phyloP scores from a whole-genome alignment of 129 eudicot genomes.

The sunflower (Helianthus annuus) region HanXRQr2.0-SUNRISE NC_035436.2:160429387-160429886 shows the following conservation, averaged over 20 bases:
- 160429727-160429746: slow-evolving; percentile 91
- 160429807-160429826: slow-evolving; percentile 95
- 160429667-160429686: not conserved
- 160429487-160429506: slow-evolving; percentile 70
- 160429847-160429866: slow-evolving; percentile 95
- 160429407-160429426: slow-evolving; percentile 62
- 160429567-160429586: slow-evolving; percentile 72
- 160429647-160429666: not conserved
- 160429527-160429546: slow-evolving; percentile 77
- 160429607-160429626: slow-evolving; percentile 63
- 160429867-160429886: slow-evolving; percentile 84
- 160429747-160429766: slow-evolving; percentile 88
- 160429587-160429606: slow-evolving; percentile 67
- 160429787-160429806: slow-evolving; percentile 93
- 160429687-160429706: slow-evolving; percentile 43
- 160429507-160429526: slow-evolving; percentile 78
- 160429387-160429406: slow-evolving; percentile 42
- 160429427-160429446: slow-evolving; percentile 71
- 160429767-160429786: slow-evolving; percentile 89
- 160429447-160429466: slow-evolving; percentile 80
- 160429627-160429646: slow-evolving; percentile 30
- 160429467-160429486: slow-evolving; percentile 66
- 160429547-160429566: slow-evolving; percentile 57
- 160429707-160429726: slow-evolving; percentile 71
- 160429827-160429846: slow-evolving; percentile 99